These are phyloP conservation scores for Pistacia vera DNA, from an alignment of 345 rosid species.

Conservation along the genomic window DNA sequence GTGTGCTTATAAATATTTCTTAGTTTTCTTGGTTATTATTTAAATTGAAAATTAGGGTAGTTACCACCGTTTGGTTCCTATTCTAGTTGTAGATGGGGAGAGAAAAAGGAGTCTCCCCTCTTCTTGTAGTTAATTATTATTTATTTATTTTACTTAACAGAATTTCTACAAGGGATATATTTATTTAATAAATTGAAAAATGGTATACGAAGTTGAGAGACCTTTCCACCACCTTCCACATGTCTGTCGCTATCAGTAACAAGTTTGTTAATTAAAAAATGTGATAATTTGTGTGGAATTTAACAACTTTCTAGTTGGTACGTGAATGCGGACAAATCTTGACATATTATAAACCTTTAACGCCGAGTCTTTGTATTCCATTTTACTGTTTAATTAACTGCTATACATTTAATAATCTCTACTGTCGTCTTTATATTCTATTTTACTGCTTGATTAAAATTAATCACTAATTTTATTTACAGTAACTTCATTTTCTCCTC, in stretches of 20 bases:
- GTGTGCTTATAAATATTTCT: background rate
- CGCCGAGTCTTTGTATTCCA: background rate
- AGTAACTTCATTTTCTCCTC: too few species aligned
- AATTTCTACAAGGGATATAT: too few species aligned
- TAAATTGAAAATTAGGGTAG: conserved; percentile 10
- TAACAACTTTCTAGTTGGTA: conserved; percentile 28
- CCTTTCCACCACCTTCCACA: conserved; percentile 31
- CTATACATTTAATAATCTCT: too few species aligned
- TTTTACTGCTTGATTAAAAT: too few species aligned
- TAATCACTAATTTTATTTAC: too few species aligned
- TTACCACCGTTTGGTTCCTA: conserved; percentile 5
- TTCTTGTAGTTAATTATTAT: background rate
- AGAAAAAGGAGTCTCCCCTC: background rate
- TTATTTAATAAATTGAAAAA: background rate
- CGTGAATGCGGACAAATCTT: conserved; percentile 10
- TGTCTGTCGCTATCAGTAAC: conserved; percentile 45
- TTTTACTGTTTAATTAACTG: too few species aligned
- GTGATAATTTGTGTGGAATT: background rate
- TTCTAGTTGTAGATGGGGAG: background rate
- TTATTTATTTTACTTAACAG: too few species aligned
- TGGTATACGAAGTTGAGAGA: background rate
- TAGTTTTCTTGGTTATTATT: background rate
- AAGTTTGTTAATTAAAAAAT: background rate
- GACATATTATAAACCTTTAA: conserved; percentile 16
- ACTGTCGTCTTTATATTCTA: too few species aligned